Conservation (phyloP, 768 basidiomycete genomes). For the Leccinum disarticulatum region DNA sequence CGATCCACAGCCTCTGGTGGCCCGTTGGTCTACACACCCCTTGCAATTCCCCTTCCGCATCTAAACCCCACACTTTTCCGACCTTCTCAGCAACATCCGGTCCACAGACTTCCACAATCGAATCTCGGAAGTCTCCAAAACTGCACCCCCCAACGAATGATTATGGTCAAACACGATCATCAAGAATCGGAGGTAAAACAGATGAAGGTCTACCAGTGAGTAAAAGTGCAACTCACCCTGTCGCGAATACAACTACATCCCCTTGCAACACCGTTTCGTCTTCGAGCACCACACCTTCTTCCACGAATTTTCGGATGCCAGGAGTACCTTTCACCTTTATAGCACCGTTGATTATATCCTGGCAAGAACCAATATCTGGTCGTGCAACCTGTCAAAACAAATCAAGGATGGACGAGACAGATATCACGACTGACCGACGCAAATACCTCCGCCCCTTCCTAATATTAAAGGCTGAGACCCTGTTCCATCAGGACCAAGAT, state of each 20-base stretch:
- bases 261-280: slow-evolving; percentile 28
- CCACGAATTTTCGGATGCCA: slow-evolving; percentile 27
- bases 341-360: slow-evolving; percentile 46
- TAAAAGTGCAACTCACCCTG: slow-evolving; percentile 24
- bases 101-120: slow-evolving; percentile 46
- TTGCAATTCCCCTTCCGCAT: slow-evolving; percentile 61
- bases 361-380: slow-evolving; percentile 39
- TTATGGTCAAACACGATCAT: background rate
- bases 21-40: slow-evolving; percentile 37
- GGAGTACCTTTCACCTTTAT: slow-evolving; percentile 50
- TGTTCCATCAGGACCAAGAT: slow-evolving; percentile 37
- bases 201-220: background rate
- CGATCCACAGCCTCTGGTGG: slow-evolving; percentile 37
- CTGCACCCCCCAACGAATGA: slow-evolving; percentile 27
- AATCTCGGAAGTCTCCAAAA: slow-evolving; percentile 43
- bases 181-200: background rate
- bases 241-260: slow-evolving; percentile 35
- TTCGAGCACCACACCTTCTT: slow-evolving; percentile 27
- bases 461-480: slow-evolving; percentile 34
- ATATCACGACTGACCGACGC: slow-evolving; percentile 33
- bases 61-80: slow-evolving; percentile 62
- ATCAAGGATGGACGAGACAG: background rate
- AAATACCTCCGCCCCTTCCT: slow-evolving; percentile 37
- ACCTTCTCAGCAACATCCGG: slow-evolving; percentile 44
- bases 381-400: background rate